Conservation (phyloP, 2,329 filamentous ascomycete genomes). For the Nemania serpens region DNA sequence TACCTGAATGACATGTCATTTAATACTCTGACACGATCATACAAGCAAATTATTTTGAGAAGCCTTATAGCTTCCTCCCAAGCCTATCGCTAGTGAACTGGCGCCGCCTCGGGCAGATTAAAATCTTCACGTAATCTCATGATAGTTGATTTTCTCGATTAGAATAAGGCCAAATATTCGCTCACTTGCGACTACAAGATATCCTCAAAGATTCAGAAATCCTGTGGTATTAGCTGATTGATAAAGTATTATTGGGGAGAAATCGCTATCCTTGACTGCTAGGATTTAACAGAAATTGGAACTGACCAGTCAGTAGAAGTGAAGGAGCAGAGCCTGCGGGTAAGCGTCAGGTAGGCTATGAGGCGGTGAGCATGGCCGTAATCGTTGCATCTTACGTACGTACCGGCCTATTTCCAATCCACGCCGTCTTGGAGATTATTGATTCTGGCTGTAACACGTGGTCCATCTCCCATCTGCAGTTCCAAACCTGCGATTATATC, state of each 20-base stretch:
- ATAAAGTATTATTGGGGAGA: not conserved
- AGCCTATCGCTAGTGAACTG: too few species aligned
- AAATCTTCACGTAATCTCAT: too few species aligned
- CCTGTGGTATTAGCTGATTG: not conserved
- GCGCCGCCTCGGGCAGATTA: too few species aligned
- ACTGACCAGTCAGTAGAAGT: not conserved
- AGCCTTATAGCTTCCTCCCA: too few species aligned
- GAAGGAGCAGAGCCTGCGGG: not conserved
- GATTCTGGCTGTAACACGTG: not conserved
- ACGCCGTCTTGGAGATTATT: not conserved
- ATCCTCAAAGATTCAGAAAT: too few species aligned
- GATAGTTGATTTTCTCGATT: too few species aligned
- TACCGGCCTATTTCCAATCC: not conserved
- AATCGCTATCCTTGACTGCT: not conserved
- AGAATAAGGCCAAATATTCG: too few species aligned
- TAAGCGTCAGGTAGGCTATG: not conserved
- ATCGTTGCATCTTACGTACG: not conserved
- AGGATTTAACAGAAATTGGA: not conserved
- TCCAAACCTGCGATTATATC: too few species aligned
- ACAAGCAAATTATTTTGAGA: too few species aligned
- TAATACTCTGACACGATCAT: not conserved
- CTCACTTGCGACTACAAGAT: too few species aligned
- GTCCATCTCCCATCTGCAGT: not conserved
- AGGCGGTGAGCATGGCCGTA: conserved; percentile 1
- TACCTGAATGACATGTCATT: not conserved